Evolutionary conservation across 2,329 filamentous ascomycete genomes (phyloP), one percentile per base, ranked within the genome.

Genomic region (Xylaria sp.): DNA sequence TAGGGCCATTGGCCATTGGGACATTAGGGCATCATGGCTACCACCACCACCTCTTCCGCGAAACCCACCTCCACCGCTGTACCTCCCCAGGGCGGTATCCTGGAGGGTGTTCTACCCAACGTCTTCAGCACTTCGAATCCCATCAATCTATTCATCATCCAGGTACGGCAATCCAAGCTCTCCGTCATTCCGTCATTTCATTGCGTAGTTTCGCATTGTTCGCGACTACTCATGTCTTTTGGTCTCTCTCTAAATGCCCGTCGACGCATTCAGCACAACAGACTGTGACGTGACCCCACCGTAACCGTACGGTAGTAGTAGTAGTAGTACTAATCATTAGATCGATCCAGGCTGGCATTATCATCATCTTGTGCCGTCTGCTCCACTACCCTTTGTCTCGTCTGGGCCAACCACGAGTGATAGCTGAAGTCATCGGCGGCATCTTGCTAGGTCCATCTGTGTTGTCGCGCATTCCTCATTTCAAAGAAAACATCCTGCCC

Each of bases 341-440:
- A 28, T 28, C 41, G 34, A 23, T 67, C 56, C 70, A 92, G 88
- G 90, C 89, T 34, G 83, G 84, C 65, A 90, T 94, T 62, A 93
- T 93, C 74, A 89, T 93, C 73, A 86, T 92, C 65, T 87, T 93
- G 79, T 93, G 90, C 74, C 89, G 90, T 48, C 78, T 91, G 46
- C 84, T 94, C 45, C 90, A 93, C 76, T 92, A 86, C 78, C 91
- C 91, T 46, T 84, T 93, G 3, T 90, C 89, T 63, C 89, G 87
- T 70, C 81, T 93, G 43, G 88, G 89, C 67, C 91, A 94, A 76
- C 91, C 91, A 69, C 87, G 90, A 64, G 91, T 94, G 66, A 93
- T 94, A 72, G 90, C 91, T 52, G 91, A 93, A 82, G 91, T 94
- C 65, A 88, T 93, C 63, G 91, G 89, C 32, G 91, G 91, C 58